Base-by-base conservation (phyloP, 1,139 yeast genomes). In the Debaryomycetaceae sp. region DNA sequence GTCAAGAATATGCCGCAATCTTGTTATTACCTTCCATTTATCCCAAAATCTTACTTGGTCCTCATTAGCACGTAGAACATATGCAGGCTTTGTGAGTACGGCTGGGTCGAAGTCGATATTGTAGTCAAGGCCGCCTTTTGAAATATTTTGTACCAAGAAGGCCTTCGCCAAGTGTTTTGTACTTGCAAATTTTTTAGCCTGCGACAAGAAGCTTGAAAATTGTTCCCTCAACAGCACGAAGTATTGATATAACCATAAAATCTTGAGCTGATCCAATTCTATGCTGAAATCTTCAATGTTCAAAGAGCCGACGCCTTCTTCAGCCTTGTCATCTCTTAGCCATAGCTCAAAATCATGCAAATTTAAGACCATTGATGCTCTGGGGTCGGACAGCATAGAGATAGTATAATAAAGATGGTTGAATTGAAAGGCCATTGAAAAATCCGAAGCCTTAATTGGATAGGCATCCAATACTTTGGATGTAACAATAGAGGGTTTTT, bases 81-180 rank as follows among this genome's bases (percentile, higher is more conserved):
- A 84, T 0, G 97, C 87, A 0, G 97, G 97, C 43, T 90, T 83
- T 0, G 97, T 91, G 42, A 93, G 76, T 9, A 89, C 97, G 6
- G 88, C 83, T 0, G 98, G 95, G 57, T 93, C 98, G 54, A 87
- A 87, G 44, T 82, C 83, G 39, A 90, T 78, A 34, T 76, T 73
- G 56, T 73, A 79, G 11, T 69, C 67, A 17, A 74, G 76, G 34
- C 93, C 83, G 0, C 91, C 93, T 27, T 68, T 59, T 0, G 93
- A 76, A 22, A 89, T 63, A 36, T 75, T 68, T 55, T 82, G 80
- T 1, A 84, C 66, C 13, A 84, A 63, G 42, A 77, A 80, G 5
- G 68, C 66, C 34, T 34, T 11, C 5, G 33, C 13, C 20, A 17
- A n/a, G 11, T 34, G 33, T 20, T n/a, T 33, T 43, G 52, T 36